These are phyloP conservation scores for Vitellaria paradoxa DNA, from an alignment of 179 eudicot genomes.

Conservation along the genomic window DNA sequence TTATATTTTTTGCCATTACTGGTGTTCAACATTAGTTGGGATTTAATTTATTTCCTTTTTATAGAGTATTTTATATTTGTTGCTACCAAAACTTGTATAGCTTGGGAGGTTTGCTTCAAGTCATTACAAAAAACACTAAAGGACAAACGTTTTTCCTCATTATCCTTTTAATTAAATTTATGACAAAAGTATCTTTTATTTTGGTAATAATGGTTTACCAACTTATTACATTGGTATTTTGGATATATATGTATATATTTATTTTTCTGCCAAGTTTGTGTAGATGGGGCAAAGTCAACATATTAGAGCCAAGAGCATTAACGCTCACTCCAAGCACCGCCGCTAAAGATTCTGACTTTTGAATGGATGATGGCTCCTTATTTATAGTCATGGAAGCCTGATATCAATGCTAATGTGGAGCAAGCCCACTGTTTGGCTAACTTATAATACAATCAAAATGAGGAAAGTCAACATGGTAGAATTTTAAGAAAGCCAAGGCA, in stretches of 20 bases:
- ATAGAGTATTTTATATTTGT: neutral
- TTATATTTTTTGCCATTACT: neutral
- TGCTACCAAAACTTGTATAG: neutral
- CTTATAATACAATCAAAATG: neutral
- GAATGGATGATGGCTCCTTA: neutral
- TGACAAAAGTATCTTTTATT: neutral
- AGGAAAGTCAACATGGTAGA: neutral
- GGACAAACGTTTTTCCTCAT: neutral
- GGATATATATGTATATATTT: neutral
- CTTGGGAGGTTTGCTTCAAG: neutral
- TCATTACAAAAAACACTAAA: neutral
- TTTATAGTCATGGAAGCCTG: neutral
- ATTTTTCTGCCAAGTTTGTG: neutral
- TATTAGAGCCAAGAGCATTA: neutral
- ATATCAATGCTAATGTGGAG: neutral
- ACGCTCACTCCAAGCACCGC: neutral
- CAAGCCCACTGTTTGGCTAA: neutral
- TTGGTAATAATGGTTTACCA: neutral
- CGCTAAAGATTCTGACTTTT: neutral
- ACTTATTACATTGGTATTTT: neutral
- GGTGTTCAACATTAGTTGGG: neutral
- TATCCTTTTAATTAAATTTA: neutral
- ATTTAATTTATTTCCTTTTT: neutral
- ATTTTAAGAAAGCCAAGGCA: neutral
- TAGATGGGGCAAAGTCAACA: neutral